Evolutionary conservation across 805 yeast species (phyloP).

Genomic region (Sugiyamaella smithiae): DNA sequence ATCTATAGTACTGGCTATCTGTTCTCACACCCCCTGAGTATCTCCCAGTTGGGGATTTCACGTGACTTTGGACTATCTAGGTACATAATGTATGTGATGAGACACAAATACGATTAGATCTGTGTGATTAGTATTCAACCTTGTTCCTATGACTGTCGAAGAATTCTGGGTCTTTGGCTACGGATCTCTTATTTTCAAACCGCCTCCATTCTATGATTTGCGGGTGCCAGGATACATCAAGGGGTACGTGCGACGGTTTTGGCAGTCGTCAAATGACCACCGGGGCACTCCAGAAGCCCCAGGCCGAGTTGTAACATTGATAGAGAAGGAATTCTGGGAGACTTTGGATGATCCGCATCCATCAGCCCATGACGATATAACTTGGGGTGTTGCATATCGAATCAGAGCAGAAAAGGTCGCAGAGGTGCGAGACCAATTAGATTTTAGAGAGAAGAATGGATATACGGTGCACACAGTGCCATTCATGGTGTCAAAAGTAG

Average conservation of each 20-base stretch:
- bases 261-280: conserved; percentile 91
- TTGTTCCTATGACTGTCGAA: not conserved
- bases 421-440: conserved; percentile 66
- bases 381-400: conserved; percentile 83
- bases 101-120: too few species aligned
- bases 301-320: conserved; percentile 83
- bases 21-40: too few species aligned
- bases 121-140: not conserved
- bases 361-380: conserved; percentile 34
- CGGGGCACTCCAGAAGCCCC: conserved; percentile 84
- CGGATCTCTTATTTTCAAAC: conserved; percentile 86
- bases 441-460: conserved; percentile 86
- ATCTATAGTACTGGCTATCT: too few species aligned
- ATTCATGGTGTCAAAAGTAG: conserved; percentile 46
- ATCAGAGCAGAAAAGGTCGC: conserved; percentile 62
- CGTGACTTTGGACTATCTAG: too few species aligned
- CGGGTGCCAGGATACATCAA: conserved; percentile 68
- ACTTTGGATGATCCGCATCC: conserved; percentile 44
- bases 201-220: conserved; percentile 69
- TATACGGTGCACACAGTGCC: conserved; percentile 67
- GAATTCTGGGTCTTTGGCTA: conserved; percentile 78
- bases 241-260: conserved; percentile 79
- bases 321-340: conserved; percentile 54
- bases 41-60: too few species aligned
- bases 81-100: too few species aligned